Evolutionary conservation across 2,329 filamentous ascomycete species (phyloP).

Genomic region (Ramularia endophylla): DNA sequence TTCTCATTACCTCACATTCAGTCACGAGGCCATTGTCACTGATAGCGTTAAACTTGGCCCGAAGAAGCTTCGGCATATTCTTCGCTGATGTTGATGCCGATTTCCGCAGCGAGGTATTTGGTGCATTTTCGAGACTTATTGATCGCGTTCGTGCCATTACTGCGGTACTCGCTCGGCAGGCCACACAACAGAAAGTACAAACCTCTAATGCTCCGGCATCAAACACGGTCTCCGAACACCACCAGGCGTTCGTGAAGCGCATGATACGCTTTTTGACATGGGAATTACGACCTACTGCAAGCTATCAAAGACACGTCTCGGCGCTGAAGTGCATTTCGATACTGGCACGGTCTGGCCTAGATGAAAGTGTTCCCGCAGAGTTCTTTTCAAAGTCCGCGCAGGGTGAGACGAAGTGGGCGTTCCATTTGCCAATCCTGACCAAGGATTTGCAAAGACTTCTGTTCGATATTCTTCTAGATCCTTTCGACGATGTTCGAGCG

Average conservation of each 20-base stretch:
- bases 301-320: slow-evolving; percentile 84
- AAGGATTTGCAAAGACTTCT: slow-evolving; percentile 53
- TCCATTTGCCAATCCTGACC: slow-evolving; percentile 41
- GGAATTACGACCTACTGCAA: slow-evolving; percentile 73
- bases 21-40: slow-evolving; percentile 66
- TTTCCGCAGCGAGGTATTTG: slow-evolving; percentile 73
- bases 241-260: slow-evolving; percentile 59
- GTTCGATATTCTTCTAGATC: slow-evolving; percentile 75
- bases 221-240: slow-evolving; percentile 3
- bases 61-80: slow-evolving; percentile 60
- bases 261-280: slow-evolving; percentile 65
- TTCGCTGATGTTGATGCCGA: slow-evolving; percentile 83
- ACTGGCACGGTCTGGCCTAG: slow-evolving; percentile 64
- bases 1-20: slow-evolving; percentile 69
- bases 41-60: slow-evolving; percentile 57
- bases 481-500: slow-evolving; percentile 83
- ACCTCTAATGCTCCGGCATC: not conserved
- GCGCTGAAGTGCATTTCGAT: slow-evolving; percentile 65
- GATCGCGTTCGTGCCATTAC: slow-evolving; percentile 66
- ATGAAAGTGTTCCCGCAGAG: slow-evolving; percentile 38
- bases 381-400: slow-evolving; percentile 44
- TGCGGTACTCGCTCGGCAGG: slow-evolving; percentile 40
- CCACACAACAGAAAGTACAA: not conserved
- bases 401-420: slow-evolving; percentile 46
- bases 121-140: slow-evolving; percentile 68